Base-by-base conservation (phyloP, 768 basidiomycete species). In the Kwoniella dendrophila region DNA sequence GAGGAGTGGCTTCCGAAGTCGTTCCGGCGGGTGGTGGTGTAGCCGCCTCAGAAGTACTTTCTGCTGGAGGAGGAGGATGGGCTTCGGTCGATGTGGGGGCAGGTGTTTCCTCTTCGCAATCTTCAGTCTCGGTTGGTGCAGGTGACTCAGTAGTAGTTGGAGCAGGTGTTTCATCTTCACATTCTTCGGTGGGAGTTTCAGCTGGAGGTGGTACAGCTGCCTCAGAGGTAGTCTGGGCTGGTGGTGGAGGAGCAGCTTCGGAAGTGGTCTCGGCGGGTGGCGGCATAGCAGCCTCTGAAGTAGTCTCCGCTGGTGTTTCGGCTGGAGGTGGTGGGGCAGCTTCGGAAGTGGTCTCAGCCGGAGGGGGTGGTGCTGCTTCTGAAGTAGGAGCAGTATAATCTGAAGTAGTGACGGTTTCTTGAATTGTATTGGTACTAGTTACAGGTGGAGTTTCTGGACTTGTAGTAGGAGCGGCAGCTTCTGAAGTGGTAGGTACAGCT, bases 31-130 rank as follows among this genome's bases (percentile, higher is more conserved):
- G 22, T 44, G n/a, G n/a, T n/a, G n/a, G n/a, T n/a, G n/a, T n/a
- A n/a, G n/a, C n/a, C n/a, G n/a, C 16, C 34, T 36, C 34, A 8
- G 34, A 36, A 8, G 34, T 36, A 36, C 16, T 36, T 7, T 36
- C 12, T 6, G 41, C 6, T 14, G 41, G 11, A 5, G 6, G 6
- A 43, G 41, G 8, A 10, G 41, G 41, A 43, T 43, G 5, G 41
- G 12, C 20, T 20, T 11, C 12, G 6, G 41, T 11, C 12, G 22
- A 24, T 10, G 24, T 26, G 26, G 7, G 22, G 7, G 10, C 49
- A 16, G 16, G 30, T 33, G n/a, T 32, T n/a, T 51, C 49, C 7
- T 51, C 49, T 33, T 51, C 49, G 30, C 49, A 51, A 20, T 51
- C 49, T 18, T 51, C 49, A 5, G 10, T 20, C 7, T 49, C 47